Evolutionary conservation across 2,329 filamentous ascomycete genomes (phyloP), one percentile per base, ranked within the genome.

Genomic region (Aspergillus neoniger): DNA sequence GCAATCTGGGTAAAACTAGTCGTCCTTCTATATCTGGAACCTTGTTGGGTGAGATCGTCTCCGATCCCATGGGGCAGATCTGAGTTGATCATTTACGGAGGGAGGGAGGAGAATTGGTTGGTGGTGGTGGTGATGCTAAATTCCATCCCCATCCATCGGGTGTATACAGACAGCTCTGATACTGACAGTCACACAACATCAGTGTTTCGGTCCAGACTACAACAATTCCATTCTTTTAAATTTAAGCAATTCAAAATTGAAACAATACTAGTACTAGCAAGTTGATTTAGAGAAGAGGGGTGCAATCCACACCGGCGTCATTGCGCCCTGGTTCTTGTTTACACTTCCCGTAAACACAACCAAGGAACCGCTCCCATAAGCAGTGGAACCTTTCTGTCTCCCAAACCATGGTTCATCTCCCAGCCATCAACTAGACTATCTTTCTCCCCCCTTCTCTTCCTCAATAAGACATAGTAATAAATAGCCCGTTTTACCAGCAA

Each of bases 21-120:
- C 28, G 28, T 30, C 12, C 12, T 36, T 12, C 12, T 36, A 47
- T 23, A 44, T 23, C 41, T 19, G 41, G 41, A 44, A 44, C 41
- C 17, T 44, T 44, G 41, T 44, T 14, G 32, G 38, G 38, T 19
- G 32, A 19, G 50, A 39, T 17, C 36, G 21, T 15, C 50, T 21
- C 28, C 47, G 43, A 57, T 57, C 43, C 55, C 43, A 57, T 57
- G 43, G 55, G 55, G 44, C 55, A 48, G 55, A 57, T 50, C 43
- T 23, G 41, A 21, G 17, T 21, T 44, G 41, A 44, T 44, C 41
- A 19, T 21, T 36, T 36, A 36, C 30, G 32, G 32, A 36, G 32
- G 32, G 32, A 36, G 32, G 32, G 32, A 5, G 41, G 41, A 10
- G 19, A 44, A n/a, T 1, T 5, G 28, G 28, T 30, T 30, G 28